phyloP scores from a whole-genome alignment of 2,329 filamentous ascomycete genomes.

The Botrytis sinoallii region DNA sequence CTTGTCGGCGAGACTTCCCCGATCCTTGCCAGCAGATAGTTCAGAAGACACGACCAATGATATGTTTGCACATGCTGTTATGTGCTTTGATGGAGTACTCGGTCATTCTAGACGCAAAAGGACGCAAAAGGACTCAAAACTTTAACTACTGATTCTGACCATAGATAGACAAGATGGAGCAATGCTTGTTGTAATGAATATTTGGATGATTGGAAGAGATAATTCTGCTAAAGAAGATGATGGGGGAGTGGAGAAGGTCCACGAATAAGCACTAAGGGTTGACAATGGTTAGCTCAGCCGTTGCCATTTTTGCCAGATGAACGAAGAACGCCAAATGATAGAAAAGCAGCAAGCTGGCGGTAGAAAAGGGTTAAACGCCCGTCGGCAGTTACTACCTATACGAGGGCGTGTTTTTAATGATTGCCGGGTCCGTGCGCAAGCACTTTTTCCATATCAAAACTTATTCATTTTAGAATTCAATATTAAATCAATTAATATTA shows the following conservation, averaged over 20 bases:
- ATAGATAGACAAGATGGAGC: neutral
- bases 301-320: neutral
- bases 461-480: too few relatives aligned
- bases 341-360: slow-evolving; percentile 1
- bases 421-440: too few relatives aligned
- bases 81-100: slow-evolving; percentile 10
- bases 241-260: slow-evolving; percentile 9
- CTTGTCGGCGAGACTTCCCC: neutral
- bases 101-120: neutral
- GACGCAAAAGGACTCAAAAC: too few relatives aligned
- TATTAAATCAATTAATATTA: too few relatives aligned
- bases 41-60: slow-evolving; percentile 8
- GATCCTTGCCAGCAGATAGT: slow-evolving; percentile 11
- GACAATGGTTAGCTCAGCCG: neutral
- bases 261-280: neutral
- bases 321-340: neutral
- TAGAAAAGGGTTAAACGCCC: slow-evolving; percentile 1
- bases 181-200: neutral
- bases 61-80: slow-evolving; percentile 6
- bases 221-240: neutral
- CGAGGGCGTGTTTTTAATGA: too few relatives aligned
- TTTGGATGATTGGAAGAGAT: slow-evolving; percentile 2
- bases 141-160: neutral
- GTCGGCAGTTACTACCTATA: slow-evolving; percentile 1
- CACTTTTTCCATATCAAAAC: too few relatives aligned